A percentile compares a stretch with the other conserved stretches of the same genome.
Conservation (phyloP, 169 alveolate genomes). For the Eimeria necatrix region DNA sequence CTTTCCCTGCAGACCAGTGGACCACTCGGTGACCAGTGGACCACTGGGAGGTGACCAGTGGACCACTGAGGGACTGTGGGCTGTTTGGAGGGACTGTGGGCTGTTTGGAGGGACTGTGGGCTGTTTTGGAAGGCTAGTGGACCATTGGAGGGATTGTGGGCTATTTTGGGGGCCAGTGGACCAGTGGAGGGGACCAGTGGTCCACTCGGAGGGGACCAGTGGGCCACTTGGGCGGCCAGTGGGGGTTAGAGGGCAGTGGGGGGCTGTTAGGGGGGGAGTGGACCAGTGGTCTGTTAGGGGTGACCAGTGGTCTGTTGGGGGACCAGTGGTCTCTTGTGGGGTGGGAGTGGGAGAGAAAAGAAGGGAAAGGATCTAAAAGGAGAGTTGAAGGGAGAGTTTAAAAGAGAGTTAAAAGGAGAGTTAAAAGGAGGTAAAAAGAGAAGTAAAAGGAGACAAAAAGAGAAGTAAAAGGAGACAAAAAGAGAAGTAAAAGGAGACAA, state of each 20-base stretch:
- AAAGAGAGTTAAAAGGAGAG: not conserved
- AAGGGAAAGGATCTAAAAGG: not conserved
- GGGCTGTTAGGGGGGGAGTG: too few species aligned
- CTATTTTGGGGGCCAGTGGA: too few species aligned
- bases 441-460: not conserved
- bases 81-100: not conserved
- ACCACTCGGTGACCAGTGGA: too few species aligned
- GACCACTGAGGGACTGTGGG: not conserved
- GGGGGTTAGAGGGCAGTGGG: not conserved
- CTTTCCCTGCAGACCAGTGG: constrained; percentile 71
- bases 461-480: not conserved
- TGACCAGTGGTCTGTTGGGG: too few species aligned
- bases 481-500: not conserved
- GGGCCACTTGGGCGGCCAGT: not conserved
- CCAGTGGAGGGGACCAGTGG: too few species aligned
- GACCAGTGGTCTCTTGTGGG: too few species aligned
- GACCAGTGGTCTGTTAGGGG: too few species aligned
- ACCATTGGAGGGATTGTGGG: too few species aligned
- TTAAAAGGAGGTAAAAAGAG: not conserved
- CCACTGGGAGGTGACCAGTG: not conserved
- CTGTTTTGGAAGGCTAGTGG: not conserved
- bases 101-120: not conserved
- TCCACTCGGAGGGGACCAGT: not conserved
- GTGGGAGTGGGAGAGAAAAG: not conserved
- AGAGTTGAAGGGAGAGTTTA: not conserved